Evolutionary conservation across 2,329 filamentous ascomycete species (phyloP).

Genomic region (Penicillium sp.): DNA sequence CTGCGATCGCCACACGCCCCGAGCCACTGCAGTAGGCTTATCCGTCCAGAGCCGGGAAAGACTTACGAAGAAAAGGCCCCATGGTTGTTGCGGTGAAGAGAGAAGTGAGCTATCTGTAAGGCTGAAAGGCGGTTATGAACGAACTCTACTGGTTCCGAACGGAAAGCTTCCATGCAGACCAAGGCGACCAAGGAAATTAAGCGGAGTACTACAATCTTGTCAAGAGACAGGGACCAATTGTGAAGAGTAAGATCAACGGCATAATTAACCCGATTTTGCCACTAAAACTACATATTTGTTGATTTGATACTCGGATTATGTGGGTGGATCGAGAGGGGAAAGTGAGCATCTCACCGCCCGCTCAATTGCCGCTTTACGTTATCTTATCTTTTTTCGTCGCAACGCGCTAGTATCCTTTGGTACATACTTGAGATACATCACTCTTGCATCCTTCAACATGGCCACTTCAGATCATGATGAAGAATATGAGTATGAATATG

Average conservation of each 20-base stretch:
- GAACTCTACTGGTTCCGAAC: neutral
- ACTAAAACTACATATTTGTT: neutral
- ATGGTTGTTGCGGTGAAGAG: conserved; percentile 16
- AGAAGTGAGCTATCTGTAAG: neutral
- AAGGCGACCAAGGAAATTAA: neutral
- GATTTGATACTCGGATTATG: neutral
- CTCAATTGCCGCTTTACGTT: conserved; percentile 1
- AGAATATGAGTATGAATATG: conserved; percentile 66
- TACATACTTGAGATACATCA: too few relatives aligned
- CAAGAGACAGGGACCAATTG: neutral
- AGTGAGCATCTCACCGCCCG: neutral
- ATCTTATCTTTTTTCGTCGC: conserved; percentile 13
- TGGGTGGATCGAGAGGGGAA: neutral
- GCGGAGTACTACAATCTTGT: neutral
- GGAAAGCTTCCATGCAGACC: neutral
- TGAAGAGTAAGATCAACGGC: neutral
- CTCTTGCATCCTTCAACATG: conserved; percentile 2
- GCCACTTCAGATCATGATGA: conserved; percentile 40
- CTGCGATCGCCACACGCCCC: conserved; percentile 21
- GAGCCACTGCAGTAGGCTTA: conserved; percentile 13
- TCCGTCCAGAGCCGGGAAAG: conserved; percentile 26
- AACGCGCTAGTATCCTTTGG: too few relatives aligned
- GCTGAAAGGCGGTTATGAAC: neutral
- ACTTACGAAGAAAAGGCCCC: conserved; percentile 27
- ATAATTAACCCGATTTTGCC: neutral